Conservation (phyloP, 1,284 basidiomycete genomes). For the Cryptococcus sp. region DNA sequence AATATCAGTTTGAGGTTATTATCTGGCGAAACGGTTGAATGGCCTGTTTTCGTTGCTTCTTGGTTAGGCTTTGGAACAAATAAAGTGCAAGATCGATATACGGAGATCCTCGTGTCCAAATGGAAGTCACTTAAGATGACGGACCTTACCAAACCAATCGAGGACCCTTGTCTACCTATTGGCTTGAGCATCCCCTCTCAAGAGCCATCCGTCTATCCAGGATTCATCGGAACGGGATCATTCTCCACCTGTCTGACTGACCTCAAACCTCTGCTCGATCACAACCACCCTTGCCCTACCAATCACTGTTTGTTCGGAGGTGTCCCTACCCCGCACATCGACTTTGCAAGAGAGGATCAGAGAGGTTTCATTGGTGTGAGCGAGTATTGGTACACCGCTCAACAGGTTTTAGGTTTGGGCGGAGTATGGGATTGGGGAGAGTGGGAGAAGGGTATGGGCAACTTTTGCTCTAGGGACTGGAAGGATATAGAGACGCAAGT, state of each 20-base stretch:
- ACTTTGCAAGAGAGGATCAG: constrained; percentile 70
- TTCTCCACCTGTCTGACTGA: constrained; percentile 76
- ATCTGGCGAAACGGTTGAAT: constrained; percentile 77
- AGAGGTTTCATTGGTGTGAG: constrained; percentile 90
- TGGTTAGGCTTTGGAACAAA: constrained; percentile 99
- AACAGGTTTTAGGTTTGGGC: constrained; percentile 85
- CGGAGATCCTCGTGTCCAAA: constrained; percentile 60
- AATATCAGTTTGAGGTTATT: constrained; percentile 77
- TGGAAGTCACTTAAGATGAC: constrained; percentile 47
- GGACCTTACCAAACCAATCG: constrained; percentile 51
- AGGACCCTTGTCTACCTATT: constrained; percentile 86
- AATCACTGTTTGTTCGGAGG: constrained; percentile 94
- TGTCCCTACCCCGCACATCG: constrained; percentile 77
- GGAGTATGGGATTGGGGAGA: constrained; percentile 94
- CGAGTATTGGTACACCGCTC: constrained; percentile 98
- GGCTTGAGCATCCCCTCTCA: constrained; percentile 56
- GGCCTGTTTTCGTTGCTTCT: constrained; percentile 94
- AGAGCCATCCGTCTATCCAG: constrained; percentile 56
- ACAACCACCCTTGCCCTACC: constrained; percentile 73
- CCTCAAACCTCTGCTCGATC: constrained; percentile 78
- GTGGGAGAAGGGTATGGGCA: constrained; percentile 85
- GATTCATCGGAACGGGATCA: constrained; percentile 80
- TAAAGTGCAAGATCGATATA: constrained; percentile 86
- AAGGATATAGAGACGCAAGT: constrained; percentile 65
- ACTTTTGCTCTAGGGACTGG: constrained; percentile 83